These are phyloP conservation scores for Phylloporus scabripes DNA, from an alignment of 768 basidiomycete genomes.

Conservation along the genomic window DNA sequence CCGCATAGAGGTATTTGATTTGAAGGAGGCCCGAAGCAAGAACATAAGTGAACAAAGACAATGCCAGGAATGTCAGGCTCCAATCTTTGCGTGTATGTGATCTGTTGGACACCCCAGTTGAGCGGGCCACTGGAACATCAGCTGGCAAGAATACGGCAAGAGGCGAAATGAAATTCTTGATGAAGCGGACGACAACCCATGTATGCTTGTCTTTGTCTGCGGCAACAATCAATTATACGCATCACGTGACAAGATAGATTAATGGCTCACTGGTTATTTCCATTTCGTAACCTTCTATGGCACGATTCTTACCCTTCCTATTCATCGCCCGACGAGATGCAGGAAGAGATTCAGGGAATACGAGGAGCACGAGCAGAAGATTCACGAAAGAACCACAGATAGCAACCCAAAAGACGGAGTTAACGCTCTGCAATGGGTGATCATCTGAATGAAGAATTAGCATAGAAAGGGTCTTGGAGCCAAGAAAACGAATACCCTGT, in stretches of 20 bases:
- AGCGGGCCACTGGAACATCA: conserved; percentile 36
- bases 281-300: conserved; percentile 9
- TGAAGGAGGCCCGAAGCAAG: conserved; percentile 68
- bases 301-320: conserved; percentile 29
- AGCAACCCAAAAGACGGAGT: conserved; percentile 51
- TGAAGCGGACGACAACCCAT: conserved; percentile 22
- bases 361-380: conserved; percentile 54
- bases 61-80: conserved; percentile 65
- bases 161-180: conserved; percentile 52
- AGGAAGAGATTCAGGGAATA: conserved; percentile 54
- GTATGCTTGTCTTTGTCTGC: conserved; percentile 1
- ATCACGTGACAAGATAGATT: not conserved
- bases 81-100: conserved; percentile 56
- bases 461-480: conserved; percentile 1
- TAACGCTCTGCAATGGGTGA: conserved; percentile 36
- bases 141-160: conserved; percentile 66
- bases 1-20: conserved; percentile 74
- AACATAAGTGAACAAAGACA: conserved; percentile 57
- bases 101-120: conserved; percentile 57
- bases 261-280: conserved; percentile 9
- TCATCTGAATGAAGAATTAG: conserved; percentile 15
- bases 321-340: conserved; percentile 24
- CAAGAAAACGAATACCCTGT: conserved; percentile 11
- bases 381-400: conserved; percentile 41
- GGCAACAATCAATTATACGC: not conserved